Evolutionary conservation across 2,329 filamentous ascomycete genomes (phyloP).

Genomic region (Fonsecaea nubica): DNA sequence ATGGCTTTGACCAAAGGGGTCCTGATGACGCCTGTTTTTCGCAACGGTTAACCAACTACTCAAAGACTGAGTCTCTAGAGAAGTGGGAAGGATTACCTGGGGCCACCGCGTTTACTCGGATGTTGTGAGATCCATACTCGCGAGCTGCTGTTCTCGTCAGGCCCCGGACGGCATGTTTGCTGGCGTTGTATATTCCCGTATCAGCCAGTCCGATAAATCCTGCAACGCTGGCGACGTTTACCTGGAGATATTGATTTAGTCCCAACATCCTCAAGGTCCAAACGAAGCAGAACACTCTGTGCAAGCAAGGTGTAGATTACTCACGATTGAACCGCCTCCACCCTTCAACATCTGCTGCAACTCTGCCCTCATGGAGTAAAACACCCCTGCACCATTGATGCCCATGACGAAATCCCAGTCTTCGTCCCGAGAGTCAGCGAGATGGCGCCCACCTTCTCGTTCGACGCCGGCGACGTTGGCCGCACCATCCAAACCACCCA

Average conservation of each 20-base stretch:
- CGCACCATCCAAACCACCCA: conserved; percentile 30
- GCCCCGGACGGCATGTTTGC: conserved; percentile 54
- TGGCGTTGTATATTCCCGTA: conserved; percentile 51
- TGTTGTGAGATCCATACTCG: conserved; percentile 38
- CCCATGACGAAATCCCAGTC: conserved; percentile 53
- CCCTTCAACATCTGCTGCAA: conserved; percentile 39
- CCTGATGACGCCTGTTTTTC: conserved; percentile 12
- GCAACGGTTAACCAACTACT: not conserved
- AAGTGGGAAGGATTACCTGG: conserved; percentile 1
- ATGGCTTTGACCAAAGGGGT: conserved; percentile 15
- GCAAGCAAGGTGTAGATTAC: not conserved
- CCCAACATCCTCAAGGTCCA: too few species aligned
- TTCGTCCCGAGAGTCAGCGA: conserved; percentile 47
- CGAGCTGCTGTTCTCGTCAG: conserved; percentile 51
- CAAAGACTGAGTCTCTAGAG: not conserved
- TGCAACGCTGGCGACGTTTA: conserved; percentile 21
- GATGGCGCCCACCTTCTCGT: conserved; percentile 5
- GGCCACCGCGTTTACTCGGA: conserved; percentile 19
- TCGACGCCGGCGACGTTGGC: conserved; percentile 33
- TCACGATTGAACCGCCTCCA: conserved; percentile 10
- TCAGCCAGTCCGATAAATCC: conserved; percentile 45
- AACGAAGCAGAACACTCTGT: too few species aligned
- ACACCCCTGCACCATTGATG: conserved; percentile 57
- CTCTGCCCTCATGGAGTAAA: conserved; percentile 60
- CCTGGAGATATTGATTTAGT: not conserved